These are phyloP conservation scores for Acacia crassicarpa DNA, from an alignment of 306 rosid species.

Conservation along the genomic window DNA sequence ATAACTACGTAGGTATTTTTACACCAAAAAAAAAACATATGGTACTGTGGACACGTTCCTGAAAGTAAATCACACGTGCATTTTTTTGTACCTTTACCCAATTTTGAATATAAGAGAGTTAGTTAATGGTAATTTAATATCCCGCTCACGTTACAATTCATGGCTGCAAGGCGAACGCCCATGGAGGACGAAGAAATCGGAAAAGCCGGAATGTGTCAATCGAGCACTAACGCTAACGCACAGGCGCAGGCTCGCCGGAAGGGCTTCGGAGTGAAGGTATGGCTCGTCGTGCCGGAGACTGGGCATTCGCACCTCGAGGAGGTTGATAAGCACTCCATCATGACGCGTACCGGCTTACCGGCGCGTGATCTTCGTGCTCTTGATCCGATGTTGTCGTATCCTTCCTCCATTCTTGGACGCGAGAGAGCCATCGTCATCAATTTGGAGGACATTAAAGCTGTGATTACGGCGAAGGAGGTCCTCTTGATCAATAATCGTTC, in stretches of 20 bases:
- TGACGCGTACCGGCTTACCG: constrained; percentile 75
- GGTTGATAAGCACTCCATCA: constrained; percentile 59
- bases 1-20: too few relatives aligned
- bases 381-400: constrained; percentile 67
- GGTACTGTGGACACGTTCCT: too few relatives aligned
- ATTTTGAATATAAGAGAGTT: too few relatives aligned
- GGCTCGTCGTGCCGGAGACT: constrained; percentile 38
- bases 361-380: constrained; percentile 76
- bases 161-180: background rate
- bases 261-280: constrained; percentile 7
- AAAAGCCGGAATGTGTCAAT: background rate
- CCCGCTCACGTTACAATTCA: background rate
- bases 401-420: constrained; percentile 70
- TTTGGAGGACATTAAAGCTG: constrained; percentile 72
- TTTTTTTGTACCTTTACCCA: too few relatives aligned
- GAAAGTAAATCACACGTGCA: too few relatives aligned
- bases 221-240: background rate
- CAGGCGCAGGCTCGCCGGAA: constrained; percentile 30
- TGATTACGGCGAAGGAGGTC: constrained; percentile 60
- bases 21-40: too few relatives aligned
- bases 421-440: constrained; percentile 75
- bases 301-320: constrained; percentile 34
- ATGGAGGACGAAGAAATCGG: constrained; percentile 22
- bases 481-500: constrained; percentile 50
- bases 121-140: too few relatives aligned